Base-by-base conservation (phyloP, 345 rosid species). In the Ailanthus altissimus region DNA sequence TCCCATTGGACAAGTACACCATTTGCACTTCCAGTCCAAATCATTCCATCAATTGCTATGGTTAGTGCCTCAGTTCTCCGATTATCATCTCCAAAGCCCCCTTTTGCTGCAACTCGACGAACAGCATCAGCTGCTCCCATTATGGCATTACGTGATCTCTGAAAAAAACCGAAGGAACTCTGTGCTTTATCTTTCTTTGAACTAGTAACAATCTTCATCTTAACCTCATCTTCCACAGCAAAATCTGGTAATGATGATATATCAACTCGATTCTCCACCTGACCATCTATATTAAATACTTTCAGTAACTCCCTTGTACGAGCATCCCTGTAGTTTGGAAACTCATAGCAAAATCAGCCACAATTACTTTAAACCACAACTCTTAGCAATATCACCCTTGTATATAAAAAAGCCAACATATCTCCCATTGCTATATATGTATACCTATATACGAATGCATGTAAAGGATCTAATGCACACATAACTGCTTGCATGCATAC, bases 111-210 rank as follows among this genome's bases (percentile, higher is more conserved):
- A 56, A 87, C 97, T 46, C 98, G 90, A 54, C 95, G 94, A 84
- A 95, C 98, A 43, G 94, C 98, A 84, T 95, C 99, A 68, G 99
- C 99, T 58, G 99, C 99, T 83, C 99, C 99, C 87, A 92, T 82
- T 63, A 95, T 70, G 68, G 90, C 99, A 89, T 92, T 92, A 28
- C 99, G 90, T 50, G 98, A 95, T 75, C 98, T 89, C 86, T 95
- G 99, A 72, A 93, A 83, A 84, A 95, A 95, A 60, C 97, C 90
- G 82, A 88, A 84, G 75, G 95, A 84, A 85, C 84, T 81, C 62
- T 86, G 94, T 8, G 84, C 60, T 86, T 88, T 94, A 72, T 94
- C 99, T 81, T 90, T 95, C 82, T 87, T 95, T 8, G 86, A 78
- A 75, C 82, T 63, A 73, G 82, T 76, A 57, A 83, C 81, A 68